These are phyloP conservation scores for Scalesia atractyloides DNA, from an alignment of 129 eudicot genomes.

Conservation along the genomic window DNA sequence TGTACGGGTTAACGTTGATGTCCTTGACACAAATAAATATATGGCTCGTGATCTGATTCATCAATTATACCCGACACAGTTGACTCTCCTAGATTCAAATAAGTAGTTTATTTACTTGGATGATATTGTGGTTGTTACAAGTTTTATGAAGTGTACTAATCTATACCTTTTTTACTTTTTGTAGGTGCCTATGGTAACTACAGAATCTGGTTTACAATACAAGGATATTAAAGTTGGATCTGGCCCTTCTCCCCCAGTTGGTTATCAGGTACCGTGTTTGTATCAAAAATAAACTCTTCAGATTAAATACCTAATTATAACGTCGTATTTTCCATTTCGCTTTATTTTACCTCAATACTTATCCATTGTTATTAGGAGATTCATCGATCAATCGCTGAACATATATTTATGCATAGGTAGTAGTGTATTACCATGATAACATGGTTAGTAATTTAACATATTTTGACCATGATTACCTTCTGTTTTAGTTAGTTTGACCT, in stretches of 20 bases:
- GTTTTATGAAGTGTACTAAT: slow-evolving; percentile 13
- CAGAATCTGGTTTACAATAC: slow-evolving; percentile 97
- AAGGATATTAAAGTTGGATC: slow-evolving; percentile 89
- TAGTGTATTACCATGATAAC: background rate
- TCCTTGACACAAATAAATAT: background rate
- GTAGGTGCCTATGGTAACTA: slow-evolving; percentile 93
- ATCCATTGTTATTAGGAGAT: background rate
- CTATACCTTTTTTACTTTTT: slow-evolving; percentile 16
- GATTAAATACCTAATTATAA: background rate
- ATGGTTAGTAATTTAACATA: background rate
- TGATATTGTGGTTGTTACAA: background rate
- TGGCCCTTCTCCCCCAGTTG: slow-evolving; percentile 96
- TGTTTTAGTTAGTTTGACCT: background rate
- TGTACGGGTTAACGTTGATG: background rate
- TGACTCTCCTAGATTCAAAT: background rate
- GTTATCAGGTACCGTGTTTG: slow-evolving; percentile 71
- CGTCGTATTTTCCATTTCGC: background rate
- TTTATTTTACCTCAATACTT: slow-evolving; percentile 6
- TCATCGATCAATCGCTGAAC: background rate
- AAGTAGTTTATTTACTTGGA: background rate
- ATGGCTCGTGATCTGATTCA: background rate
- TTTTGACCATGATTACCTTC: background rate
- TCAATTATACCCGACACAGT: background rate
- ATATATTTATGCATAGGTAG: background rate
- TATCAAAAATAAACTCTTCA: background rate